Evolutionary conservation across 805 yeast genomes (phyloP), one percentile per base, ranked within the genome.

Genomic region (Sungouiella thailandica): DNA sequence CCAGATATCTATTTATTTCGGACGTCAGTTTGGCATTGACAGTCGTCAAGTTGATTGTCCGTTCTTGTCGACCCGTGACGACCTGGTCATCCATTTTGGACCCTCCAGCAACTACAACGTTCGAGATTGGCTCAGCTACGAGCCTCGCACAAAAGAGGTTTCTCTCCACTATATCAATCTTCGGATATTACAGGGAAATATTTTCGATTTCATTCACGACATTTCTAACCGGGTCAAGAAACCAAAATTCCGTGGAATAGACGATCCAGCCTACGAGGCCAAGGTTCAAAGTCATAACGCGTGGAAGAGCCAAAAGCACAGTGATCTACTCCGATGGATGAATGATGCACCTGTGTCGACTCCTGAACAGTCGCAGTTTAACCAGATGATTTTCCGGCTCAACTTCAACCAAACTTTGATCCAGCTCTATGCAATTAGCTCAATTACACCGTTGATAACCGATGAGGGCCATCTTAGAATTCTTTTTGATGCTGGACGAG

Each of bases 391-490:
- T 10, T 29, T 45, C 26, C 25, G 13, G 18, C 34, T 46, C 5
- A 40, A 42, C 31, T 42, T 31, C n/a, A 13, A 42, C 25, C 46
- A 37, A 26, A 28, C 41, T 4, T 10, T 44, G 7, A 24, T 42
- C 7, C 38, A 27, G 17, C 6, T 42, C 3, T 46, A 34, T 27
- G 42, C 40, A 11, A n/a, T 35, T 8, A 33, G 36, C 16, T 25
- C 43, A 8, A 34, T 39, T 25, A 42, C 43, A 3, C 41, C 43
- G 7, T 17, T 16, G 22, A 37, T 43, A n/a, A 18, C 12, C 4
- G 10, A 31, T 10, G 2, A 13, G 8, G 33, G 22, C 10, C 45
- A 45, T 17, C 35, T 29, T 23, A 7, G 18, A 26, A 31, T 28
- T 7, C 22, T 46, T 6, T 34, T 27, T 17, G 36, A 34, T n/a